Base-by-base conservation (phyloP, 371 early-diverging fungal species). In the Entomophthora muscae region DNA sequence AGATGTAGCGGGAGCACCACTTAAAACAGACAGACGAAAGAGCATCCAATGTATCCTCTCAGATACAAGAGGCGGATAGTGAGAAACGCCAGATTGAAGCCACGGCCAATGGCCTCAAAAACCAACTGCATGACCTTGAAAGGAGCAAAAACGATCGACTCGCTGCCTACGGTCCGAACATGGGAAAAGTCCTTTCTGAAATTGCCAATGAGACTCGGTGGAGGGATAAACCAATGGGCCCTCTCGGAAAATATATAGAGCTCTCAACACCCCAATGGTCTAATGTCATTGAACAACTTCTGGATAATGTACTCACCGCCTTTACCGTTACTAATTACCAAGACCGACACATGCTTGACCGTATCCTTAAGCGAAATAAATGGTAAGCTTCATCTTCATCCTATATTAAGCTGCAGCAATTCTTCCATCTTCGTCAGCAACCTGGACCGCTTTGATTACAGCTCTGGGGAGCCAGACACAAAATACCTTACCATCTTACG, bases 201-300 rank as follows among this genome's bases (percentile, higher is more conserved):
- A 90, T 95, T 56, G 67, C 77, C 10, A 63, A 62, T 12, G 78
- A 82, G 29, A 69, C 68, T 0, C 81, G 91, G 67, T 77, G 73
- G 64, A 76, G 78, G 10, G 69, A 67, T 29, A 67, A 69, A 23
- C 96, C 96, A 1, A 67, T 93, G 5, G 97, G 97, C 0, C 96
- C 96, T 0, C 65, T 94, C 26, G 97, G 95, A 22, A 67, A 73
- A 28, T 82, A 76, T 59, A 67, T 92, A 29, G 81, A 80, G 63
- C 69, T 94, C n/a, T 74, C 72, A 56, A 63, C 83, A 24, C 76
- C 76, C 2, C 70, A 80, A 61, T 95, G 80, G 77, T 72, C 79
- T 0, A 68, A 75, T 1, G 74, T 80, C 0, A 69, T 94, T 30
- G 94, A 95, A 66, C 72, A 82, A 0, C 70, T 84, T 0, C 71